Percentiles rank a stretch among this genome's conserved stretches.
These are phyloP conservation scores for Trichophyton rubrum DNA, from an alignment of 2,329 filamentous ascomycete species.

Conservation along the genomic window DNA sequence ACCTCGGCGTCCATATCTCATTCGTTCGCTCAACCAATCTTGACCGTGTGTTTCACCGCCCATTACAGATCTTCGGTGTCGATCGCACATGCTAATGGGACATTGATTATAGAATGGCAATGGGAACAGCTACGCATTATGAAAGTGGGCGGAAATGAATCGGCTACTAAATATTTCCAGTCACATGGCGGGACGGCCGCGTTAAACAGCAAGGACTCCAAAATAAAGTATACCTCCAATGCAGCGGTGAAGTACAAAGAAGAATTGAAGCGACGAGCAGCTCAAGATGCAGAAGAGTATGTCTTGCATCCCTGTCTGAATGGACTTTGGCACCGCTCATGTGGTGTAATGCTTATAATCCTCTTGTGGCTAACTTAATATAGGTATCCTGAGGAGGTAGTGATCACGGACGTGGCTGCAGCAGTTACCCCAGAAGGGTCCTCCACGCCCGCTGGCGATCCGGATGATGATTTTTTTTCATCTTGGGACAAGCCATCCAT, in stretches of 20 bases:
- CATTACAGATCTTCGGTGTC: not conserved
- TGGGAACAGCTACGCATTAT: slow-evolving; percentile 95
- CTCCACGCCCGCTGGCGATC: slow-evolving; percentile 67
- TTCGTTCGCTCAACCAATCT: slow-evolving; percentile 98
- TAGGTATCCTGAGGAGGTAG: slow-evolving; percentile 73
- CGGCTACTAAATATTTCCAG: slow-evolving; percentile 96
- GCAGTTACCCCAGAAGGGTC: slow-evolving; percentile 50
- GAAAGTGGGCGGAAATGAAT: slow-evolving; percentile 98
- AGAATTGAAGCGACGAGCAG: slow-evolving; percentile 75
- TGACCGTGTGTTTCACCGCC: slow-evolving; percentile 59
- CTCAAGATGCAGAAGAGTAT: slow-evolving; percentile 72
- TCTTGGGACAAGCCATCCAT: slow-evolving; percentile 98
- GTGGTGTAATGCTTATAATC: not conserved
- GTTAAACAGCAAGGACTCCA: slow-evolving; percentile 88
- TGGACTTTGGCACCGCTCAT: not conserved
- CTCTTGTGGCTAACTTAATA: slow-evolving; percentile 9
- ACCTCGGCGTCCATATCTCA: slow-evolving; percentile 96
- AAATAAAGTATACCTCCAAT: slow-evolving; percentile 90
- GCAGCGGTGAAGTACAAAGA: slow-evolving; percentile 98
- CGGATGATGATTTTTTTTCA: slow-evolving; percentile 91
- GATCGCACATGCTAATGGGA: slow-evolving; percentile 16
- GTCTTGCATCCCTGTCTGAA: slow-evolving; percentile 22
- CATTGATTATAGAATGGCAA: slow-evolving; percentile 62
- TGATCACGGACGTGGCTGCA: slow-evolving; percentile 60
- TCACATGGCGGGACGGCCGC: slow-evolving; percentile 88